Conservation (phyloP, 208 protist genomes). For the Crithidia sp. region DNA sequence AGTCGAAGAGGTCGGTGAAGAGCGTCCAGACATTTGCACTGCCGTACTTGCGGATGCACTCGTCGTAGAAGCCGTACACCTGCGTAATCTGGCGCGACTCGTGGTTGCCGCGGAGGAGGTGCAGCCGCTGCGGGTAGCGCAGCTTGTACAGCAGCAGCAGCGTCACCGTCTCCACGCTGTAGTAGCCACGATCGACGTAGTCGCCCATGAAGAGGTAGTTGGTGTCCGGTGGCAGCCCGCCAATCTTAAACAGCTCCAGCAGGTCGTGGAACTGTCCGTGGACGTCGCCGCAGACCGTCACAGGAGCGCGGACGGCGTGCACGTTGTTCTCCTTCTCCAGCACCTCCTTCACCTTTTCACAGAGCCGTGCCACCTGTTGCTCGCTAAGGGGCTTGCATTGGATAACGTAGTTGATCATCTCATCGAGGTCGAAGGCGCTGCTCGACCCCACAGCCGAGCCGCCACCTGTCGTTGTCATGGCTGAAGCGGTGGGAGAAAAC, state of each 20-base stretch:
- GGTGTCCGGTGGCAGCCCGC: slow-evolving; percentile 95
- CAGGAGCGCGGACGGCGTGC: slow-evolving; percentile 84
- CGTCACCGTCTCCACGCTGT: slow-evolving; percentile 94
- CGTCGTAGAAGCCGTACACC: slow-evolving; percentile 99
- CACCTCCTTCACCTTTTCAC: slow-evolving; percentile 93
- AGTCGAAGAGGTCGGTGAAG: slow-evolving; percentile 99
- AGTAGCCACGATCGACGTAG: slow-evolving; percentile 96
- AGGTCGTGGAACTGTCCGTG: slow-evolving; percentile 98
- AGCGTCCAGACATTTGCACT: slow-evolving; percentile 96
- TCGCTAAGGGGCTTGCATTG: slow-evolving; percentile 91
- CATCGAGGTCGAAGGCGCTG: slow-evolving; percentile 82
- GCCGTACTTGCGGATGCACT: slow-evolving; percentile 98
- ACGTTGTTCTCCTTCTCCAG: slow-evolving; percentile 95
- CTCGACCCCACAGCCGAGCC: slow-evolving; percentile 33
- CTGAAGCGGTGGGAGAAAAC: slow-evolving; percentile 2
- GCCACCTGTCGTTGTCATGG: slow-evolving; percentile 31
- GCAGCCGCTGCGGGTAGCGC: slow-evolving; percentile 96
- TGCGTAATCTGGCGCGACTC: slow-evolving; percentile 98
- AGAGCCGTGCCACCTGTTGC: slow-evolving; percentile 85
- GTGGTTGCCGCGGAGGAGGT: slow-evolving; percentile 98
- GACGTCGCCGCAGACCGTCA: slow-evolving; percentile 96
- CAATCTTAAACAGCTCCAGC: slow-evolving; percentile 98
- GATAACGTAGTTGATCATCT: slow-evolving; percentile 88
- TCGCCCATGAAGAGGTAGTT: slow-evolving; percentile 99
- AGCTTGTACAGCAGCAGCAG: slow-evolving; percentile 96